Percentiles rank a stretch among this genome's conserved stretches.
Evolutionary conservation across 306 rosid genomes (phyloP).

Genomic region (Sechiopsis laciniata): DNA sequence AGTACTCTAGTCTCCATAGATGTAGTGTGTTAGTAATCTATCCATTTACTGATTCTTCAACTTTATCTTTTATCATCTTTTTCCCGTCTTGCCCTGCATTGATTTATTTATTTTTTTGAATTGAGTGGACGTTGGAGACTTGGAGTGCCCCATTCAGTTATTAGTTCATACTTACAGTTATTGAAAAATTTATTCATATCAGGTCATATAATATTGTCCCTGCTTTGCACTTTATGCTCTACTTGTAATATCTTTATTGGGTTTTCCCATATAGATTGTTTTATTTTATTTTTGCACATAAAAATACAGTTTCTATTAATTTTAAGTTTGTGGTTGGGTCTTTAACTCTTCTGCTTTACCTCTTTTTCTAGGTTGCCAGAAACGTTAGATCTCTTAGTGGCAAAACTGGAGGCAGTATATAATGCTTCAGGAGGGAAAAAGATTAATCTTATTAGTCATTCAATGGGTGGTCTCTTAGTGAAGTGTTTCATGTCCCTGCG

Average conservation of each 20-base stretch:
- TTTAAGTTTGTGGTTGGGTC: slow-evolving; percentile 1
- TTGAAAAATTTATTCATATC: background rate
- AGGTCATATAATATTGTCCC: background rate
- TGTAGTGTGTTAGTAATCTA: background rate
- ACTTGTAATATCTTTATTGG: slow-evolving; percentile 1
- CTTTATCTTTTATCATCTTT: background rate
- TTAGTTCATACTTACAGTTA: background rate
- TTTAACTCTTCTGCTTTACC: slow-evolving; percentile 14
- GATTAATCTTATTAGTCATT: slow-evolving; percentile 81
- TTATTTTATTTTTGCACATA: background rate
- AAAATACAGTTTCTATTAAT: slow-evolving; percentile 6
- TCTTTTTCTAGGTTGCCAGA: slow-evolving; percentile 63
- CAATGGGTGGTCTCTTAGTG: slow-evolving; percentile 96
- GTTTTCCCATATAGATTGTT: background rate
- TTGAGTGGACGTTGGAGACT: background rate
- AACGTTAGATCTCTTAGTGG: slow-evolving; percentile 67
- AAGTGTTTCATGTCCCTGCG: slow-evolving; percentile 89
- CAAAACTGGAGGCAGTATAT: slow-evolving; percentile 57
- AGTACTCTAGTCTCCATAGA: background rate
- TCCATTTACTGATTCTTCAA: background rate
- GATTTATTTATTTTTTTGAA: background rate
- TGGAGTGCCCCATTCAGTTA: background rate
- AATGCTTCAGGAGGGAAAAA: slow-evolving; percentile 84
- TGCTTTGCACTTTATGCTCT: background rate
- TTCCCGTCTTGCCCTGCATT: background rate